Percentiles rank a stretch among this genome's conserved stretches.
These are phyloP conservation scores for Populus tomentosa DNA, from an alignment of 441 rosid species.

Conservation along the genomic window DNA sequence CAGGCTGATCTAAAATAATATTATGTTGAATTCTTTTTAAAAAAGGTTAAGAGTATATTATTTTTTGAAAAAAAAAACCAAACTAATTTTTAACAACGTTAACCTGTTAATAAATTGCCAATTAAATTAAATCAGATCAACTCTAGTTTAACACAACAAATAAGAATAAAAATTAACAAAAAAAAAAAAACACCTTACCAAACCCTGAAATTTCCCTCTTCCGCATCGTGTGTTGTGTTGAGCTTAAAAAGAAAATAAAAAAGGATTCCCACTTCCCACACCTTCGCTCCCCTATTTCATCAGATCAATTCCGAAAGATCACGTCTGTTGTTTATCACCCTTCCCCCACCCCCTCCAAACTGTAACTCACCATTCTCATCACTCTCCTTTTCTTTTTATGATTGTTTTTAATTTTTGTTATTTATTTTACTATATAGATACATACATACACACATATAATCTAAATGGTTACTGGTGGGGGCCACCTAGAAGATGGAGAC, in stretches of 20 bases:
- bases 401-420: too few relatives aligned
- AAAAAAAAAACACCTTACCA: not conserved
- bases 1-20: too few relatives aligned
- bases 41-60: too few relatives aligned
- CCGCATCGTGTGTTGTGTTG: not conserved
- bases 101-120: too few relatives aligned
- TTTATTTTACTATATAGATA: too few relatives aligned
- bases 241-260: not conserved
- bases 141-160: too few relatives aligned
- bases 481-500: slow-evolving; percentile 49
- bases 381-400: not conserved
- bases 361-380: not conserved
- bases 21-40: too few relatives aligned
- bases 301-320: not conserved
- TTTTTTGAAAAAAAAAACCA: too few relatives aligned
- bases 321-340: not conserved
- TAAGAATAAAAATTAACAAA: too few relatives aligned
- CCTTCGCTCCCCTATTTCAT: not conserved
- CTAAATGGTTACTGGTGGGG: slow-evolving; percentile 50
- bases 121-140: too few relatives aligned
- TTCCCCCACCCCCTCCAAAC: not conserved
- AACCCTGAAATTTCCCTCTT: slow-evolving; percentile 20
- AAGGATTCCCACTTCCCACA: not conserved
- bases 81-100: too few relatives aligned
- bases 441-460: not conserved